phyloP scores from a whole-genome alignment of 75 land plant species.

The Picea sitchensis region DNA sequence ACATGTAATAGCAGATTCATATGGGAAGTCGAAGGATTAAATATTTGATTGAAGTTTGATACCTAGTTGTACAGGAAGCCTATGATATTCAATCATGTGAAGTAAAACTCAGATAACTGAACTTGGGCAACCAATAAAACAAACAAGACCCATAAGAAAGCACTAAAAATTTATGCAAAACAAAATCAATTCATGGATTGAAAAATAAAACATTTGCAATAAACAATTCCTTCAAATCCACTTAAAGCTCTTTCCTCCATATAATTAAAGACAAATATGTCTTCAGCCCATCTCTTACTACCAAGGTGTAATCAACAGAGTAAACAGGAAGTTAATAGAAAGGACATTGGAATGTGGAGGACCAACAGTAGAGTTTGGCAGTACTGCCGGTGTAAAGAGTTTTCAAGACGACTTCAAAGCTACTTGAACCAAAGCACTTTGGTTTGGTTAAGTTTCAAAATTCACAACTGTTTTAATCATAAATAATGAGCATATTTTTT shows the following conservation, averaged over 20 bases:
- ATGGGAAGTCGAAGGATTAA: neutral
- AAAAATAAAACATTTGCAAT: neutral
- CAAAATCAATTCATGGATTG: neutral
- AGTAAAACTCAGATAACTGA: no score
- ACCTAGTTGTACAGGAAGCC: no score
- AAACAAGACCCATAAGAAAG: no score
- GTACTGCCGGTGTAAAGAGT: neutral
- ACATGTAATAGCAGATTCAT: neutral
- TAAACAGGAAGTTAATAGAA: neutral
- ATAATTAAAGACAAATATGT: neutral
- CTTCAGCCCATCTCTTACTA: neutral
- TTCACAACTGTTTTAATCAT: no score
- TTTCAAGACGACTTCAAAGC: neutral
- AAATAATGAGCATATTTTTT: no score
- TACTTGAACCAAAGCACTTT: neutral
- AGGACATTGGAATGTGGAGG: neutral
- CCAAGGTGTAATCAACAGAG: neutral
- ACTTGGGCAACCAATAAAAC: no score
- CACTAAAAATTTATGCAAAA: neutral
- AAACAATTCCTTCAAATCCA: neutral
- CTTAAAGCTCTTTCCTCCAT: neutral
- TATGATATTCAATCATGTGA: no score
- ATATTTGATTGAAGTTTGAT: no score
- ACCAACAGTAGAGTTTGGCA: neutral
- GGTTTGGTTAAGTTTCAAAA: no score